Evolutionary conservation across 1,139 yeast genomes (phyloP), one percentile per base, ranked within the genome.

Genomic region (Wickerhamomyces sp.): DNA sequence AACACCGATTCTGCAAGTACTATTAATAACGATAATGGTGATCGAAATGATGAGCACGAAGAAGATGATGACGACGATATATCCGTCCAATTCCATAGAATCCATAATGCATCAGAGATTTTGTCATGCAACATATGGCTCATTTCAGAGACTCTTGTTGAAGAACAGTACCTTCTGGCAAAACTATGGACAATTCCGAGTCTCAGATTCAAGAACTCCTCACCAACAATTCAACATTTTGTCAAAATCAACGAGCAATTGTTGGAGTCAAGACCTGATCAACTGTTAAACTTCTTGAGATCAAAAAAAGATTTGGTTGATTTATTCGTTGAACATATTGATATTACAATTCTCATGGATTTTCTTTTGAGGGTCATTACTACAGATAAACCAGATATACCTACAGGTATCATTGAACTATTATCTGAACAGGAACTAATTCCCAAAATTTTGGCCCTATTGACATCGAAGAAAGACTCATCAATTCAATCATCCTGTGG

Each of bases 91-190:
- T 43, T 55, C 36, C 58, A 55, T 36, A 48, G 58, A 61, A 55
- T 94, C n/a, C 84, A 87, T 46, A 72, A 86, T 41, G 88, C 95
- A 1, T 84, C 96, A 0, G 99, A 93, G 61, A 84, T 93, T 29
- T 73, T 93, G 41, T 79, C 94, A 38, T 85, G 94, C n/a, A 97
- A 93, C 62, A 94, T 90, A 23, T 93, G 98, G 97, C 80, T 95
- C 10, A 73, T 93, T 32, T 87, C 95, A 7, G 98, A 94, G 60
- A 82, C 96, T 0, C 80, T 93, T 39, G 87, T 93, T 77, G 95
- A 88, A 59, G 79, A 84, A 46, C 73, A 79, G 2, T 66, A 68
- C 4, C 75, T 86, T 48, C 65, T 94, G 49, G 76, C 79, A 49
- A 80, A 77, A 57, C 71, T 94, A 44, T 93, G 99, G 99, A 68